phyloP scores from a whole-genome alignment of 2,329 filamentous ascomycete species.

The Fusarium sp. region DNA sequence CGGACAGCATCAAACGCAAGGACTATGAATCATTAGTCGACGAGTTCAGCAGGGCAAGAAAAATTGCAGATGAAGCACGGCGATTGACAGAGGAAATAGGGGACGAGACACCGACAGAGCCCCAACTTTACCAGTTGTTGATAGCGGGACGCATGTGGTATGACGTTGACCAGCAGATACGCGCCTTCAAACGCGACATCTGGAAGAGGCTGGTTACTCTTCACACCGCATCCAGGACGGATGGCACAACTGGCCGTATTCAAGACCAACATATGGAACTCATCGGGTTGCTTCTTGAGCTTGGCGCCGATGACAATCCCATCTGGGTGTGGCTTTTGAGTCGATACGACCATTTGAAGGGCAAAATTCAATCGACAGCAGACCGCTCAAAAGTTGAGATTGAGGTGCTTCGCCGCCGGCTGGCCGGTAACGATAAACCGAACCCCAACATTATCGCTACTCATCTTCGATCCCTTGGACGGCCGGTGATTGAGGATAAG shows the following conservation, averaged over 20 bases:
- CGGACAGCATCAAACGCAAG: conserved; percentile 87
- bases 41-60: conserved; percentile 84
- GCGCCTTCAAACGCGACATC: conserved; percentile 85
- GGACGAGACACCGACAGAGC: conserved; percentile 72
- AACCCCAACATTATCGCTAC: conserved; percentile 74
- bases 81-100: conserved; percentile 68
- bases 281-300: conserved; percentile 87
- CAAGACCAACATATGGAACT: conserved; percentile 92
- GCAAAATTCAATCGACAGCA: conserved; percentile 80
- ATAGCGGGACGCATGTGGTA: conserved; percentile 94
- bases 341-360: conserved; percentile 87
- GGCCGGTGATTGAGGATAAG: conserved; percentile 70
- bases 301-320: conserved; percentile 94
- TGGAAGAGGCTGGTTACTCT: conserved; percentile 83
- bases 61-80: conserved; percentile 81
- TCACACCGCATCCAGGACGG: conserved; percentile 64
- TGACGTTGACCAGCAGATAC: conserved; percentile 88
- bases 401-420: conserved; percentile 84
- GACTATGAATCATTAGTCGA: conserved; percentile 91
- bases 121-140: conserved; percentile 85
- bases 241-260: conserved; percentile 59
- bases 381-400: conserved; percentile 93
- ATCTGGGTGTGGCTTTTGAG: conserved; percentile 97
- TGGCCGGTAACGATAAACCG: conserved; percentile 79
- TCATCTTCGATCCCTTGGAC: conserved; percentile 78